Percentiles rank a stretch among this genome's conserved stretches.
These are phyloP conservation scores for Periconia macrospinosa DNA, from an alignment of 2,329 filamentous ascomycete genomes.

Conservation along the genomic window DNA sequence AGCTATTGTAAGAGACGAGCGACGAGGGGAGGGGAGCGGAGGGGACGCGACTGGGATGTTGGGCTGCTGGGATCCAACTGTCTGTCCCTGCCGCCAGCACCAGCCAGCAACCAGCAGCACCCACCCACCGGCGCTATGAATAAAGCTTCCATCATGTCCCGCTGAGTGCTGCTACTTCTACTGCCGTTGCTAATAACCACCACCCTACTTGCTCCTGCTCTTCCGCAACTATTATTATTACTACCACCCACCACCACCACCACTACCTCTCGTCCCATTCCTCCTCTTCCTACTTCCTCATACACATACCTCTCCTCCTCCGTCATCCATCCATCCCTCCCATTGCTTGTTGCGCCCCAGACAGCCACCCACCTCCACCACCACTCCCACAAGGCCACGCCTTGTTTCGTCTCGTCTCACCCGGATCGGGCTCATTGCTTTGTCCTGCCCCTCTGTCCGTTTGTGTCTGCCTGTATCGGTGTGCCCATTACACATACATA, in stretches of 20 bases:
- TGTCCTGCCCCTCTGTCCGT: background rate
- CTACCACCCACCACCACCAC: conserved; percentile 2
- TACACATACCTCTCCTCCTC: conserved; percentile 1
- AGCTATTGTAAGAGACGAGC: too few species aligned
- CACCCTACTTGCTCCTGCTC: background rate
- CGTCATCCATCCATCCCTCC: background rate
- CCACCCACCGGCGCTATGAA: background rate
- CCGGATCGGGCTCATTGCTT: background rate
- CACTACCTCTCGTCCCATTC: conserved; percentile 1
- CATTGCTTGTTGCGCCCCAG: background rate
- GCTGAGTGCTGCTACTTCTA: conserved; percentile 7
- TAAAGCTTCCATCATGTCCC: conserved; percentile 20
- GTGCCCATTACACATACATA: conserved; percentile 1
- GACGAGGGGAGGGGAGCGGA: too few species aligned
- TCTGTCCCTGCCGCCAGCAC: too few species aligned
- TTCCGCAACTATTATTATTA: conserved; percentile 1
- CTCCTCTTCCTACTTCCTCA: background rate
- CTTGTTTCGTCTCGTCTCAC: background rate
- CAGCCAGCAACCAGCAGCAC: too few species aligned
- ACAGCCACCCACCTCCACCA: background rate
- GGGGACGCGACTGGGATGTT: too few species aligned
- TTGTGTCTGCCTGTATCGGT: background rate
- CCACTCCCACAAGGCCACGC: background rate
- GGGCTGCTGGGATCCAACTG: background rate
- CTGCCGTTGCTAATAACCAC: background rate